Evolutionary conservation across 2,329 filamentous ascomycete genomes (phyloP).

Genomic region (Colletotrichum gigasporum): DNA sequence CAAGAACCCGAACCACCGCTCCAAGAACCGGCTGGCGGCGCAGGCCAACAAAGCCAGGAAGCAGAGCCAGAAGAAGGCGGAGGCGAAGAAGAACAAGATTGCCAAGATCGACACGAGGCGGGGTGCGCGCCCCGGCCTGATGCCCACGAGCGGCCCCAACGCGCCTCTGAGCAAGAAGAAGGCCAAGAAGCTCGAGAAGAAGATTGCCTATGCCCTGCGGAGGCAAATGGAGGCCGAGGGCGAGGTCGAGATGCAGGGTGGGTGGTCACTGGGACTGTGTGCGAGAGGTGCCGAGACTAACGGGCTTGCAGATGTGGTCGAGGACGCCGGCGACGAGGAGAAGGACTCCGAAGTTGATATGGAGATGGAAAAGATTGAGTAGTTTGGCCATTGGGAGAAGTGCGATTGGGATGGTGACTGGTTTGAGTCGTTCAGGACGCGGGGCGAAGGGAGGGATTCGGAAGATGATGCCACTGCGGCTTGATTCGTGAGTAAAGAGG

Average conservation of each 20-base stretch:
- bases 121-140: conserved; percentile 61
- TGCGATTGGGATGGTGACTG: background rate
- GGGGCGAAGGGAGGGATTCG: background rate
- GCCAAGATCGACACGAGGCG: conserved; percentile 54
- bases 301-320: background rate
- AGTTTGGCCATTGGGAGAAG: background rate
- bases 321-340: background rate
- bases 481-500: conserved; percentile 20
- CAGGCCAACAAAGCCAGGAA: conserved; percentile 56
- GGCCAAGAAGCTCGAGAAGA: conserved; percentile 64
- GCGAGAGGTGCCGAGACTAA: background rate
- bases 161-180: conserved; percentile 63
- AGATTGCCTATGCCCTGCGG: conserved; percentile 61
- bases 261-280: background rate
- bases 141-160: conserved; percentile 65
- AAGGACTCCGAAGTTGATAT: background rate
- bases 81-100: conserved; percentile 48
- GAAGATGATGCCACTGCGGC: conserved; percentile 13
- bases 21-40: conserved; percentile 61
- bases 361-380: conserved; percentile 24
- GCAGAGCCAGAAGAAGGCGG: conserved; percentile 51
- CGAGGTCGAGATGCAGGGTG: conserved; percentile 60
- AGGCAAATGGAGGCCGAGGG: conserved; percentile 61
- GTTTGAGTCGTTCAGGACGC: background rate
- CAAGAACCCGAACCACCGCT: conserved; percentile 67